Evolutionary conservation across 2,329 filamentous ascomycete genomes (phyloP).

Genomic region (Fusarium sarcochroum): DNA sequence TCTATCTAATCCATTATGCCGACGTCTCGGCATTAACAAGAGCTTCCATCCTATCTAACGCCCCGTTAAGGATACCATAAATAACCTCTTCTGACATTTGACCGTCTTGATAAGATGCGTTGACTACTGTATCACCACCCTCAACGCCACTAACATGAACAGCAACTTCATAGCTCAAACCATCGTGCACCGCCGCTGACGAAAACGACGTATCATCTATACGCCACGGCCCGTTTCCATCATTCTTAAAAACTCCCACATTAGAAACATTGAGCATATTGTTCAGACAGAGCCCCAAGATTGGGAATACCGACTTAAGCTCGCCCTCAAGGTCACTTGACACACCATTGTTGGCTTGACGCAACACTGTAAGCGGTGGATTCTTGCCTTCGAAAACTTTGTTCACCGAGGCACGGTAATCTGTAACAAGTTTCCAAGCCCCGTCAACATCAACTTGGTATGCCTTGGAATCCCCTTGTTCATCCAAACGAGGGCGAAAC

Average conservation of each 20-base stretch:
- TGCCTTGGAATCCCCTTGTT: neutral
- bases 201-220: conserved; percentile 39
- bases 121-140: conserved; percentile 28
- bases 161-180: conserved; percentile 9
- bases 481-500: neutral
- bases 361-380: no score
- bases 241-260: conserved; percentile 5
- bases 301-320: conserved; percentile 11
- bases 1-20: no score
- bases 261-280: conserved; percentile 30
- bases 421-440: conserved; percentile 18
- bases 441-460: neutral
- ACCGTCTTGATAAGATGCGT: conserved; percentile 30
- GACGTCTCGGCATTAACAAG: no score
- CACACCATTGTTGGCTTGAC: neutral
- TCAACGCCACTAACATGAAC: conserved; percentile 22
- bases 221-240: conserved; percentile 9
- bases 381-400: conserved; percentile 14
- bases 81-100: no score
- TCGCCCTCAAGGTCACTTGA: conserved; percentile 22
- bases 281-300: conserved; percentile 24
- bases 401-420: conserved; percentile 11
- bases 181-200: conserved; percentile 23
- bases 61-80: no score
- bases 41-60: no score